Percentiles rank a stretch among this genome's conserved stretches.
Conservation (phyloP, 208 protist species). For the Strigomonas oncopelti region DNA sequence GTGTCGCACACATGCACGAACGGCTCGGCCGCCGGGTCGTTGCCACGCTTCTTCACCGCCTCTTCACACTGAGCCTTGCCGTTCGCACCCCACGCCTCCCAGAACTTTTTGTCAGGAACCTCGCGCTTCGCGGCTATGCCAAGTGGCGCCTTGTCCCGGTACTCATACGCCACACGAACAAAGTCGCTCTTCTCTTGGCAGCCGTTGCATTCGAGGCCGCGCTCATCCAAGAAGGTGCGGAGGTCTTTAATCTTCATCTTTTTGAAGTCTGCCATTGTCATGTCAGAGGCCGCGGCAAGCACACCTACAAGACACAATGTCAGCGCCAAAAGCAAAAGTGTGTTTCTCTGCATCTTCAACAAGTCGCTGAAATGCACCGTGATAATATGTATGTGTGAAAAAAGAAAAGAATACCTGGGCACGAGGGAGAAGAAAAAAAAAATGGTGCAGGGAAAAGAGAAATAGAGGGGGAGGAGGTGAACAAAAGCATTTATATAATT, state of each 20-base stretch:
- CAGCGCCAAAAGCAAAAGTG: conserved; percentile 14
- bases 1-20: conserved; percentile 52
- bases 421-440: conserved; percentile 1
- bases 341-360: conserved; percentile 8
- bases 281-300: not conserved
- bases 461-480: not conserved
- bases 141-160: conserved; percentile 59
- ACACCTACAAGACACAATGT: conserved; percentile 15
- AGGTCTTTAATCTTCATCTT: conserved; percentile 89
- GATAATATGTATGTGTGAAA: not conserved
- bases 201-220: conserved; percentile 65
- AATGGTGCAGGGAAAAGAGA: not conserved
- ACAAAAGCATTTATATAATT: not conserved
- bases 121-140: conserved; percentile 51
- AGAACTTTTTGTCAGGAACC: conserved; percentile 64
- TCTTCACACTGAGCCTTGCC: conserved; percentile 48
- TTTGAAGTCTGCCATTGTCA: conserved; percentile 70
- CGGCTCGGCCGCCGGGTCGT: conserved; percentile 34
- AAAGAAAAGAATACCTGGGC: conserved; percentile 8
- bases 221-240: conserved; percentile 67
- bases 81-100: conserved; percentile 70
- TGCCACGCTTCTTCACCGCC: conserved; percentile 35
- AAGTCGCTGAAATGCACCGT: not conserved
- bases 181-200: conserved; percentile 89
- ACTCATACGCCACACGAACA: conserved; percentile 68